Evolutionary conservation across 352 stramenopile genomes (phyloP), one percentile per base, ranked within the genome.

Genomic region (Pseudoperonospora humuli): DNA sequence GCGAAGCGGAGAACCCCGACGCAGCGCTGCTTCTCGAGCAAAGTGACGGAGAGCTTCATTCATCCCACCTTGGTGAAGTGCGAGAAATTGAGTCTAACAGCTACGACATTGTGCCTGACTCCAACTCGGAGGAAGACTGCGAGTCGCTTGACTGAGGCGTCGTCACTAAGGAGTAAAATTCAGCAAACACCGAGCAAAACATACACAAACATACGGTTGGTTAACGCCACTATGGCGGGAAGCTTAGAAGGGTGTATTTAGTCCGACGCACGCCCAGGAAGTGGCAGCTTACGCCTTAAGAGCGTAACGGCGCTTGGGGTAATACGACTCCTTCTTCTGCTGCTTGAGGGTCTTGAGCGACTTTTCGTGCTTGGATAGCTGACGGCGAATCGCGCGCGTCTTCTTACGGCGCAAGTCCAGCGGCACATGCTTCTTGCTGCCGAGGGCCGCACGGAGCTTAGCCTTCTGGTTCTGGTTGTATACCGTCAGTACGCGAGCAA

Each of bases 391-490:
- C 28, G 96, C 96, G 57, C 96, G 84, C 55, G 97, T 99, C 83
- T 98, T 96, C 95, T 99, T 99, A 51, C 84, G 63, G 64, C 97
- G 86, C 64, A 99, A 75, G 73, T 99, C 96, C 66, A 97, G 95
- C 34, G 95, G 93, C 36, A 99, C 68, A 78, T 98, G 97, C 82
- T 99, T 99, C 51, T 83, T 88, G 71, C 79, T 87, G 55, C 85
- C 86, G 39, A 88, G 79, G n/a, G 95, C 78, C 60, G 97, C 90
- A 42, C 95, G 92, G 39, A 98, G 84, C 71, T 96, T 96, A 44
- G 85, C 76, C 92, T 99, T 99, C 73, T 98, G 90, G 68, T 92
- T 97, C 81, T 99, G 95, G 85, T 99, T 99, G 93, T 98, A 97
- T 34, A 99, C 96, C 48, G 97, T 99, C 50, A 99, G 79, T 31